Evolutionary conservation across 2,329 filamentous ascomycete species (phyloP).

Genomic region (Fusarium sacchari): DNA sequence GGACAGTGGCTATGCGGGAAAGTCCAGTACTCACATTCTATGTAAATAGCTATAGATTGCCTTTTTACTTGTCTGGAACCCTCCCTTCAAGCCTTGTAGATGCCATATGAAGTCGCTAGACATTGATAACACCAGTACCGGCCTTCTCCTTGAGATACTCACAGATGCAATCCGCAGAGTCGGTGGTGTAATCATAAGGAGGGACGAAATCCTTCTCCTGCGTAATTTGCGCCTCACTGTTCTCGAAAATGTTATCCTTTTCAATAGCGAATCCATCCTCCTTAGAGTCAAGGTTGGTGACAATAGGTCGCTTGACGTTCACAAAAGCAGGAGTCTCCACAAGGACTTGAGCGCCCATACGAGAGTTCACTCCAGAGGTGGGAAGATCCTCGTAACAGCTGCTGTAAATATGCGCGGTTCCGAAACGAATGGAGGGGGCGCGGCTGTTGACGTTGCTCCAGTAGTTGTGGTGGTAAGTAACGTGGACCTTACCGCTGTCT

Average conservation of each 20-base stretch:
- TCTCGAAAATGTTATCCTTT: conserved; percentile 57
- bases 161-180: conserved; percentile 36
- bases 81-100: no score
- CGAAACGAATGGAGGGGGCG: conserved; percentile 61
- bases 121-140: conserved; percentile 26
- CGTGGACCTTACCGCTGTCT: conserved; percentile 64
- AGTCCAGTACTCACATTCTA: no score
- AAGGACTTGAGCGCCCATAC: conserved; percentile 61
- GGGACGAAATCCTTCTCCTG: conserved; percentile 47
- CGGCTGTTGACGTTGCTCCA: conserved; percentile 64
- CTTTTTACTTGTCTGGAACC: no score
- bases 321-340: conserved; percentile 62
- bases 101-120: neutral
- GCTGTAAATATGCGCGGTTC: conserved; percentile 68
- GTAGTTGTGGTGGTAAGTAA: conserved; percentile 69
- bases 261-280: conserved; percentile 56
- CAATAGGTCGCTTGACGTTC: conserved; percentile 54
- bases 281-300: conserved; percentile 56
- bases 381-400: conserved; percentile 58
- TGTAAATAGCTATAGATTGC: no score
- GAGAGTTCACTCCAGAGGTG: conserved; percentile 63
- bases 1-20: no score
- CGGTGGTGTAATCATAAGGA: conserved; percentile 50
- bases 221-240: conserved; percentile 48
- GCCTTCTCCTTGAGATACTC: conserved; percentile 41